Base-by-base conservation (phyloP, 768 basidiomycete species). In the Guyanaporus albipodus region DNA sequence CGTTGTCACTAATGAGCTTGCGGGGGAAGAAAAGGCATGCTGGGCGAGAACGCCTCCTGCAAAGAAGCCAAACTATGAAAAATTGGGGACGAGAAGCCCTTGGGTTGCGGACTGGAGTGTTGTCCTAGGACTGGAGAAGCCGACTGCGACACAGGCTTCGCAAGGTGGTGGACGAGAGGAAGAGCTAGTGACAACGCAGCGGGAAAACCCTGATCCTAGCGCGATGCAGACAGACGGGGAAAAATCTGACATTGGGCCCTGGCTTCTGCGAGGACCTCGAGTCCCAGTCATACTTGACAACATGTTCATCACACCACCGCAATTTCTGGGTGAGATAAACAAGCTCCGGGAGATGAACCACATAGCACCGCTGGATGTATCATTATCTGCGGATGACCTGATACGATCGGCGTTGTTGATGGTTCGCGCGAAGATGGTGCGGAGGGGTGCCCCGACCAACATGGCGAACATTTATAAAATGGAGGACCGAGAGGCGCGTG, bases 41-140 rank as follows among this genome's bases (percentile, higher is more conserved):
- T 97, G 92, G 92, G 77, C 79, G 40, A 69, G 84, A 46, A 89
- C 84, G 43, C 94, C 95, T 14, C 85, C 88, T 7, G 93, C 90
- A 6, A 99, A 97, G 69, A 75, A 90, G 46, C 72, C 79, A 8
- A 89, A 86, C 55, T 92, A 75, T 51, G 71, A 69, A 17, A 82
- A 78, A 50, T 56, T 91, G 34, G 82, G 78, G 5, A 83, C 79
- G 0, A 62, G 71, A 44, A 84, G 79, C 59, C 87, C 91, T 2
- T 97, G 85, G 83, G 68, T 67, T 38, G 76, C 86, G 2, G 83
- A 91, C 53, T 94, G 91, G 91, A 72, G 70, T 10, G 70, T 71
- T 19, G 70, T 87, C n/a, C 74, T 90, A n/a, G 82, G 83, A 3
- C 50, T 84, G 24, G 53, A 65, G 6, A 46, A 50, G 44, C 56